Base-by-base conservation (phyloP, 306 rosid species). In the Prunus salicina region DNA sequence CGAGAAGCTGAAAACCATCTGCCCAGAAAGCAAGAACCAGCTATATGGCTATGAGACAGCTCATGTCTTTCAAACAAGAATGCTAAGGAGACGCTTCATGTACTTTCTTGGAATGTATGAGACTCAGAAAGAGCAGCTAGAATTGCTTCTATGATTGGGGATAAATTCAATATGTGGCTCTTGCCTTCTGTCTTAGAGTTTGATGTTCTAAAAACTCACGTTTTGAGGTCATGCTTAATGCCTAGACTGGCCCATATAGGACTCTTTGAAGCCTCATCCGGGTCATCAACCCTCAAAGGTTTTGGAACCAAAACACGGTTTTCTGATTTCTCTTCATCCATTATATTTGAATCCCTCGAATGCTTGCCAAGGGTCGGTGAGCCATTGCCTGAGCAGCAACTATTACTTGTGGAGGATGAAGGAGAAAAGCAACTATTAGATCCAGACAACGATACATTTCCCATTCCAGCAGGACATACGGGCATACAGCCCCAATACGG, bases 311-410 rank as follows among this genome's bases (percentile, higher is more conserved):
- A 82, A 53, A 74, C 63, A 51, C 78, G 64, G 28, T 81, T 84
- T 41, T 83, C 92, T 49, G 79, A 69, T 50, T 67, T 84, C 61
- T 87, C 93, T 65, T 73, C 84, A 46, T 86, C 87, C 11, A 68
- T 27, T 51, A 43, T 66, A 73, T 76, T 49, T 2, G 78, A 50
- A 14, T 86, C 95, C 66, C 93, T 85, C 3, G 72, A 76, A 74
- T 88, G 97, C 74, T 91, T 89, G 2, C 94, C 97, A 7, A 89
- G 78, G 5, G 79, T 86, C 7, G 85, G 82, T 2, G 85, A 84
- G 16, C 76, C 86, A 80, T 76, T 84, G 12, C 86, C 80, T 0
- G 84, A 71, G 82, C 76, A 87, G 82, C 81, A 80, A 55, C 85
- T 82, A 38, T 82, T 82, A 73, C 79, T 78, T 0, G 86, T 80